phyloP scores from a whole-genome alignment of 805 yeast genomes.

The Clavispora carvajalis region DNA sequence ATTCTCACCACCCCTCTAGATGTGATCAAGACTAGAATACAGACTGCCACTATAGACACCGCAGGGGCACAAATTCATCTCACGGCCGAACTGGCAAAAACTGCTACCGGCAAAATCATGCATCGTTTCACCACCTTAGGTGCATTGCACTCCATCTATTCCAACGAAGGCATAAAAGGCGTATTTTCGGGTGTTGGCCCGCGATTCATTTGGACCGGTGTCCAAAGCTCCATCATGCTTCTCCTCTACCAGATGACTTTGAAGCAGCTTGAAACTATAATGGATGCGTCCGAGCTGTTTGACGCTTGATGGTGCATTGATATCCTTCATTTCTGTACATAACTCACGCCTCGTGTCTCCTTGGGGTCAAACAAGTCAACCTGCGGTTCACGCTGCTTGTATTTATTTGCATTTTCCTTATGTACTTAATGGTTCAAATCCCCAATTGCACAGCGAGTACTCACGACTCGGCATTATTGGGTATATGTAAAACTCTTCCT shows the following conservation, averaged over 20 bases:
- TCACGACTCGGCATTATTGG: too few relatives aligned
- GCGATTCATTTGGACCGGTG: constrained; percentile 90
- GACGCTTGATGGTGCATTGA: not conserved
- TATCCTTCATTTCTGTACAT: not conserved
- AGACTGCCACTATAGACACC: constrained; percentile 60
- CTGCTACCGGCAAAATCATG: constrained; percentile 6
- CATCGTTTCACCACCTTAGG: constrained; percentile 23
- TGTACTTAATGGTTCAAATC: not conserved
- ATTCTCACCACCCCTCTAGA: constrained; percentile 85
- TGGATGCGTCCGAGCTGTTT: constrained; percentile 1
- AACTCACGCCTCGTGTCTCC: not conserved
- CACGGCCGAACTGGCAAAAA: constrained; percentile 10
- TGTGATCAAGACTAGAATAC: constrained; percentile 87
- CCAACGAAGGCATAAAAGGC: constrained; percentile 71
- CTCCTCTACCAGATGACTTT: constrained; percentile 77
- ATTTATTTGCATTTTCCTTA: not conserved
- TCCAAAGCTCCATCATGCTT: constrained; percentile 92
- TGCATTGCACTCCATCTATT: constrained; percentile 45
- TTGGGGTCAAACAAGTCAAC: not conserved
- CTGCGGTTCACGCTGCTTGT: not conserved
- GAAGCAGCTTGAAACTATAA: constrained; percentile 40
- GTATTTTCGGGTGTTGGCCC: constrained; percentile 96
- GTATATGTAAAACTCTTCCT: too few relatives aligned
- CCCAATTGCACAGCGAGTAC: too few relatives aligned
- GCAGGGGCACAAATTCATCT: constrained; percentile 8